Evolutionary conservation across 1,284 basidiomycete genomes (phyloP).

Genomic region (Polyporus tsugae): DNA sequence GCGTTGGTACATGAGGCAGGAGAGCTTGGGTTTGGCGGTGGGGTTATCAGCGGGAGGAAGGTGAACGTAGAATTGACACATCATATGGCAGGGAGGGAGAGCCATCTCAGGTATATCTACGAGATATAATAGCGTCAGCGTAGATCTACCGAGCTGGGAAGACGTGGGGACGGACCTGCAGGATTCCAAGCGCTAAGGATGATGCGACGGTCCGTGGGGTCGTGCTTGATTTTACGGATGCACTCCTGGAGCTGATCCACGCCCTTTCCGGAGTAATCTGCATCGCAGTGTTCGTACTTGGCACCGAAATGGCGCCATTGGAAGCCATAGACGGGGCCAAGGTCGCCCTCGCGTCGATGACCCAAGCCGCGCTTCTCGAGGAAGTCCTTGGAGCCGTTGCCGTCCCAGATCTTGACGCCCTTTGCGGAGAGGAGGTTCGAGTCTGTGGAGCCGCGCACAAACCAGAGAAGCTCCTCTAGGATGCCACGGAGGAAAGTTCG

Average conservation of each 20-base stretch:
- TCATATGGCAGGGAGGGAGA: constrained; percentile 97
- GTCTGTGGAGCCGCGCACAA: constrained; percentile 89
- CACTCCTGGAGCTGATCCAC: constrained; percentile 94
- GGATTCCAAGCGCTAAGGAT: constrained; percentile 98
- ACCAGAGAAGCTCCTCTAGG: constrained; percentile 96
- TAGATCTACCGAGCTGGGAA: not conserved
- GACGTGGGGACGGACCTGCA: constrained; percentile 66
- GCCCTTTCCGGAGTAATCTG: constrained; percentile 87
- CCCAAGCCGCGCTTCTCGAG: constrained; percentile 85
- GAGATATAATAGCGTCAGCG: not conserved
- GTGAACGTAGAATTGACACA: constrained; percentile 98
- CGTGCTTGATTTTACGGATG: constrained; percentile 90
- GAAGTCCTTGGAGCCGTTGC: constrained; percentile 91
- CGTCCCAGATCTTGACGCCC: constrained; percentile 97
- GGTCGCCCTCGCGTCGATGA: constrained; percentile 89
- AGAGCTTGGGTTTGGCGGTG: constrained; percentile 76
- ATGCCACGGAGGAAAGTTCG: constrained; percentile 94
- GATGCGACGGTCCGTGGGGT: constrained; percentile 96
- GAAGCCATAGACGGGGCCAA: constrained; percentile 98
- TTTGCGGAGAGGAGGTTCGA: constrained; percentile 80
- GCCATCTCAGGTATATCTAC: constrained; percentile 94
- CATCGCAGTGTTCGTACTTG: constrained; percentile 83
- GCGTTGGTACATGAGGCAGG: constrained; percentile 98
- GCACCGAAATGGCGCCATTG: constrained; percentile 99
- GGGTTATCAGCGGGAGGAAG: constrained; percentile 65